phyloP scores from a whole-genome alignment of 2,329 filamentous ascomycete species.

The Apiospora koreana region DNA sequence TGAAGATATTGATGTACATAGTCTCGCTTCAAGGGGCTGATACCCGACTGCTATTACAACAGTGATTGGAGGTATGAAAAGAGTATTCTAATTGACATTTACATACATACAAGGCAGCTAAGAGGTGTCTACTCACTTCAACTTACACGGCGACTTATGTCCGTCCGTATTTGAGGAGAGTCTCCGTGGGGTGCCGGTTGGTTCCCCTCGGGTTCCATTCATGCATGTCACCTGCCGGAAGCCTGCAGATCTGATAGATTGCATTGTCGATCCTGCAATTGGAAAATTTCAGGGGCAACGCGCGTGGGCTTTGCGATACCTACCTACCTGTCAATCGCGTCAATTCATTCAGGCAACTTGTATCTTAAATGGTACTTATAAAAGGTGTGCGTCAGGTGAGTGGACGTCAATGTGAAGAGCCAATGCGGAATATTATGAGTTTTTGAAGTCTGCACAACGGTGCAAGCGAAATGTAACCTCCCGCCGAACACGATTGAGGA shows the following conservation, averaged over 20 bases:
- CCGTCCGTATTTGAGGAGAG: neutral
- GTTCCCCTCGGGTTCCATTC: neutral
- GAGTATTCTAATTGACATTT: too few relatives aligned
- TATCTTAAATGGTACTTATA: neutral
- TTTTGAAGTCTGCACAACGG: neutral
- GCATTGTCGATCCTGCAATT: neutral
- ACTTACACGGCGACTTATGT: too few relatives aligned
- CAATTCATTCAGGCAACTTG: too few relatives aligned
- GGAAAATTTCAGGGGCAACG: neutral
- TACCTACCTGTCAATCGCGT: neutral
- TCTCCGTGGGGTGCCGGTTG: neutral
- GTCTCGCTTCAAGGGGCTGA: neutral
- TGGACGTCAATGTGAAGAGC: neutral
- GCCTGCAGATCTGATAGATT: neutral
- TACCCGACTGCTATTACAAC: too few relatives aligned
- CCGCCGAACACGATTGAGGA: neutral
- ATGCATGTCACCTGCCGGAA: constrained; percentile 2
- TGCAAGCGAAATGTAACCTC: neutral
- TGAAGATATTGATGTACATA: too few relatives aligned
- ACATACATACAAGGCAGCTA: too few relatives aligned
- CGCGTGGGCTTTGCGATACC: neutral
- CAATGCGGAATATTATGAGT: neutral
- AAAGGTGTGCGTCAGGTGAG: neutral
- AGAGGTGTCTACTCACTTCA: too few relatives aligned
- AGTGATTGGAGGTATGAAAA: too few relatives aligned